A percentile compares a stretch with the other conserved stretches of the same genome.
Evolutionary conservation across 2,329 filamentous ascomycete species (phyloP).

Genomic region (Blastomyces emzantsi): DNA sequence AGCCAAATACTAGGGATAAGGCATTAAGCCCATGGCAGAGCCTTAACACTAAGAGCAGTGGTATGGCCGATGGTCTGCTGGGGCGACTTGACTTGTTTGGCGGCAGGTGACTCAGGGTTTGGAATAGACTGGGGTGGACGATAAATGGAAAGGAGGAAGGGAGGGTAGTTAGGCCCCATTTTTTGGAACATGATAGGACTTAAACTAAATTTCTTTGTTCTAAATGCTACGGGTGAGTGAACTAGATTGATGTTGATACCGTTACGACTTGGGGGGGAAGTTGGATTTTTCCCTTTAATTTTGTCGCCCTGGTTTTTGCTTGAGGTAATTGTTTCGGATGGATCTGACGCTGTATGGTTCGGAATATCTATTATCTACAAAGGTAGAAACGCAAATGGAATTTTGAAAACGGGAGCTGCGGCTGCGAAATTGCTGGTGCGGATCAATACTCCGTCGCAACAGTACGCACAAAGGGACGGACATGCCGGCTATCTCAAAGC

Average conservation of each 20-base stretch:
- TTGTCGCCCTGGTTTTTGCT: not conserved
- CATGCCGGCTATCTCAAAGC: not conserved
- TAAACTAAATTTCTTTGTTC: not conserved
- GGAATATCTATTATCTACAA: not conserved
- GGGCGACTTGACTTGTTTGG: conserved; percentile 5
- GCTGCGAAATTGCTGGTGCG: not conserved
- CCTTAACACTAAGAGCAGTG: not conserved
- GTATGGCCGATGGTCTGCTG: not conserved
- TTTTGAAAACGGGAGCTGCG: not conserved
- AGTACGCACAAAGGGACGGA: not conserved
- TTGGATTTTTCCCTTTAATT: not conserved
- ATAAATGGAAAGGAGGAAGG: not conserved
- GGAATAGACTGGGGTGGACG: not conserved
- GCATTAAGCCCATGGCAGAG: conserved; percentile 13
- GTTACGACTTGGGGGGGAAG: not conserved
- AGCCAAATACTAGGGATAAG: conserved; percentile 13
- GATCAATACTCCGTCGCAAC: not conserved
- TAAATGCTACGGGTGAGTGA: not conserved
- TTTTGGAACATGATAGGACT: not conserved
- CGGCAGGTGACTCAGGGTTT: not conserved
- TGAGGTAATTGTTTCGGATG: not conserved
- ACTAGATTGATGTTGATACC: not conserved
- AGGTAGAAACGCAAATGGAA: not conserved
- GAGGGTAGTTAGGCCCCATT: no score
- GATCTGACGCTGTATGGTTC: not conserved